A percentile compares a stretch with the other conserved stretches of the same genome.
Evolutionary conservation across 257 asterid genomes (phyloP).

Genomic region (Ajuga chamaepitys): DNA sequence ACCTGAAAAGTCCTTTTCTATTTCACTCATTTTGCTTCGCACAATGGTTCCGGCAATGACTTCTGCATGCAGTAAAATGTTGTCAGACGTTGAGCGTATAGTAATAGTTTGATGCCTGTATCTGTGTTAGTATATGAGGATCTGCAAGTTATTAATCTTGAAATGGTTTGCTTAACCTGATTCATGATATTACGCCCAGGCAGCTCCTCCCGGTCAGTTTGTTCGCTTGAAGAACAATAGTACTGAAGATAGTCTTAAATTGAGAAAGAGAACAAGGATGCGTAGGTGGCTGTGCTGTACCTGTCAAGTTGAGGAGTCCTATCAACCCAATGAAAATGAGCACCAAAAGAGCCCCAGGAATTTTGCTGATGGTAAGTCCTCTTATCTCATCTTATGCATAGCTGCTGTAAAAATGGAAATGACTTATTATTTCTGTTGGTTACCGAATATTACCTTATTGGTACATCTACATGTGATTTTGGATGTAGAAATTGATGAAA

Average conservation of each 20-base stretch:
- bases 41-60: background rate
- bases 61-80: background rate
- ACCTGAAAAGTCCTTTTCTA: background rate
- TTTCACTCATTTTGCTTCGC: background rate
- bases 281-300: conserved; percentile 88
- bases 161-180: conserved; percentile 5
- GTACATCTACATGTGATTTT: background rate
- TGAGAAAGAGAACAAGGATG: conserved; percentile 66
- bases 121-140: background rate
- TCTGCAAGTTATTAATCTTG: background rate
- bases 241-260: conserved; percentile 42
- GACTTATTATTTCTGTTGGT: conserved; percentile 3
- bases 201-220: conserved; percentile 66
- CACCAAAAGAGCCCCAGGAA: conserved; percentile 64
- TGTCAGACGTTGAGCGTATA: background rate
- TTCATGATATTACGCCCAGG: conserved; percentile 45
- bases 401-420: background rate
- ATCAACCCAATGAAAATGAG: conserved; percentile 54
- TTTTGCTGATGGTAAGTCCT: conserved; percentile 47
- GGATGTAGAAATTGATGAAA: conserved; percentile 1
- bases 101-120: conserved; percentile 1
- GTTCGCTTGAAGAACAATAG: conserved; percentile 44
- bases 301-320: conserved; percentile 63
- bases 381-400: background rate
- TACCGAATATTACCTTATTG: background rate